Evolutionary conservation across 192 early-diverging fungal species (phyloP).

Genomic region (Backusella westeae): DNA sequence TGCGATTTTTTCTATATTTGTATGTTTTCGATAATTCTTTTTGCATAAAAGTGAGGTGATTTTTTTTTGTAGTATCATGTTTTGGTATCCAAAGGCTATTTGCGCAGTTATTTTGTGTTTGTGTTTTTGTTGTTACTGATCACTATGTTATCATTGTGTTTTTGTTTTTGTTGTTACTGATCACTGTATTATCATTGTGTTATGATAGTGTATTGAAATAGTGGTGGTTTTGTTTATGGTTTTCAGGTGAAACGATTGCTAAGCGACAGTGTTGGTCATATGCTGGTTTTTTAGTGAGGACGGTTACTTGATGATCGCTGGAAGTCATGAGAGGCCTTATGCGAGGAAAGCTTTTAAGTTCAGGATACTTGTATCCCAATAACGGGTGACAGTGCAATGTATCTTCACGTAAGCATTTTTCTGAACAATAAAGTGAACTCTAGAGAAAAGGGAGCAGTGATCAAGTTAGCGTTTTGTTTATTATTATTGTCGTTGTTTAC

Average conservation of each 20-base stretch:
- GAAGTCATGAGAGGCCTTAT: not conserved
- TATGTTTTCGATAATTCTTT: not conserved
- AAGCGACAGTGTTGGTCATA: not conserved
- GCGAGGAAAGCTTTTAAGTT: slow-evolving; percentile 7
- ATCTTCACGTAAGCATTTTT: slow-evolving; percentile 7
- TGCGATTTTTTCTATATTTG: not conserved
- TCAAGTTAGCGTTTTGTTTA: not conserved
- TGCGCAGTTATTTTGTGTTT: not conserved
- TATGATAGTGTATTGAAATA: not conserved
- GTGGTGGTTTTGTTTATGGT: not conserved
- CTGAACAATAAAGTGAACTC: slow-evolving; percentile 5
- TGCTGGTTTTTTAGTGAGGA: not conserved
- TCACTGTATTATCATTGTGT: not conserved
- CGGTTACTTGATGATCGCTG: not conserved
- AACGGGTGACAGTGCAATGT: not conserved
- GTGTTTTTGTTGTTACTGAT: not conserved
- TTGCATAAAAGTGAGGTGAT: not conserved
- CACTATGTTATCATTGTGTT: not conserved
- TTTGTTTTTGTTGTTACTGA: not conserved
- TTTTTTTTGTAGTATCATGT: not conserved
- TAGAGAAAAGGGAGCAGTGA: not conserved
- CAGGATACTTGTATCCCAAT: slow-evolving; percentile 4
- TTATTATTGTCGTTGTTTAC: not conserved
- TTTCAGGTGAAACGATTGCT: not conserved
- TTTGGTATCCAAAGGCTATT: not conserved